Evolutionary conservation across 2,329 filamentous ascomycete genomes (phyloP).

Genomic region (Colletotrichum aenigma): DNA sequence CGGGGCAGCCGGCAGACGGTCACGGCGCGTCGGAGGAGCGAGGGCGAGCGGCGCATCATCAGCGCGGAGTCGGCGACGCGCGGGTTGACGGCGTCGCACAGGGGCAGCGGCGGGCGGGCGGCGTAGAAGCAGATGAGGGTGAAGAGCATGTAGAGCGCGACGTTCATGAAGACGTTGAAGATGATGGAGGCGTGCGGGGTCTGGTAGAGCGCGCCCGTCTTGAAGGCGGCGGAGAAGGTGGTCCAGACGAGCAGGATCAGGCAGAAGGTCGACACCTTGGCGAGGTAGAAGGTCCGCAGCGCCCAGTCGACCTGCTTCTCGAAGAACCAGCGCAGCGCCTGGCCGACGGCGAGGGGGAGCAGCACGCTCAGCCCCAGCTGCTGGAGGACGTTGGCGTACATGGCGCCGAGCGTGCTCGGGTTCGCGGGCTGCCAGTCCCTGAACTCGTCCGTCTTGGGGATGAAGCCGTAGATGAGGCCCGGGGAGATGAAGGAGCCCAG

Average conservation of each 20-base stretch:
- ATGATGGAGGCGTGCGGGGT: slow-evolving; percentile 65
- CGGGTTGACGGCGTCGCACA: slow-evolving; percentile 37
- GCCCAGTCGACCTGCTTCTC: slow-evolving; percentile 56
- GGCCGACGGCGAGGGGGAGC: slow-evolving; percentile 66
- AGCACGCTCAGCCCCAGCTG: slow-evolving; percentile 72
- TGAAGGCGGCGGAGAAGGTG: slow-evolving; percentile 70
- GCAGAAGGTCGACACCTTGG: slow-evolving; percentile 52
- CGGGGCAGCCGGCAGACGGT: slow-evolving; percentile 58
- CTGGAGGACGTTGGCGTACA: slow-evolving; percentile 71
- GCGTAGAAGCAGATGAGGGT: slow-evolving; percentile 63
- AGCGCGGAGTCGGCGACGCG: slow-evolving; percentile 33
- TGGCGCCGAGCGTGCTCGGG: slow-evolving; percentile 56
- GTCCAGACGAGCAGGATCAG: slow-evolving; percentile 60
- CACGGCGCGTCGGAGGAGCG: slow-evolving; percentile 35
- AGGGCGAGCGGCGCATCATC: slow-evolving; percentile 29
- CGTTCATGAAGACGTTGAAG: slow-evolving; percentile 71
- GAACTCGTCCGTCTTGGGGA: slow-evolving; percentile 57
- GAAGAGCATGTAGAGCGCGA: slow-evolving; percentile 68
- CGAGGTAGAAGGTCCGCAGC: slow-evolving; percentile 57
- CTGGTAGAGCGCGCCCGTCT: slow-evolving; percentile 63
- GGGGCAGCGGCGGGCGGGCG: slow-evolving; percentile 43
- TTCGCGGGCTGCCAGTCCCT: slow-evolving; percentile 58
- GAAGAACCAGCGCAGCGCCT: slow-evolving; percentile 57
- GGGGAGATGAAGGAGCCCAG: slow-evolving; percentile 72
- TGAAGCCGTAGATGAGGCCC: slow-evolving; percentile 65